Percentiles rank a stretch among this genome's conserved stretches.
These are phyloP conservation scores for Rhodotorula paludigena DNA, from an alignment of 768 basidiomycete genomes.

Conservation along the genomic window DNA sequence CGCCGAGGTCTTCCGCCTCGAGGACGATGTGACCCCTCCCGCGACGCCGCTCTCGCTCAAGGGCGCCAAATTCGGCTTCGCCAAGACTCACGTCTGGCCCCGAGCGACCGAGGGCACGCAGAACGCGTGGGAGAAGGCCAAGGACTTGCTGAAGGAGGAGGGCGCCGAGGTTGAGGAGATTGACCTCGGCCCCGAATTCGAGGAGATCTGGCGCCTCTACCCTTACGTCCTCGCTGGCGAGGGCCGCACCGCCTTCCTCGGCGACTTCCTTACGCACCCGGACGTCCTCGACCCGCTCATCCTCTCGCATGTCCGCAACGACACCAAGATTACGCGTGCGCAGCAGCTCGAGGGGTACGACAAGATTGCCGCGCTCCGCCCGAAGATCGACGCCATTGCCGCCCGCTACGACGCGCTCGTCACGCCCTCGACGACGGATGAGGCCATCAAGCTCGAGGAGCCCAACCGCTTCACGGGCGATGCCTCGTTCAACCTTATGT, in stretches of 20 bases:
- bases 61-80: constrained; percentile 41
- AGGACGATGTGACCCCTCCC: constrained; percentile 39
- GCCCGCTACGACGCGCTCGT: constrained; percentile 43
- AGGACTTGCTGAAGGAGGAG: constrained; percentile 37
- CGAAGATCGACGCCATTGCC: constrained; percentile 43
- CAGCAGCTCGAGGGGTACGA: constrained; percentile 43
- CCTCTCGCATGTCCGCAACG: constrained; percentile 41
- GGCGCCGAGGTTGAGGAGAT: constrained; percentile 44
- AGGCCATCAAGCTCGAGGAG: constrained; percentile 39
- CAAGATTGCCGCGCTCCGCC: constrained; percentile 41
- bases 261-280: constrained; percentile 40
- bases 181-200: constrained; percentile 43
- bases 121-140: constrained; percentile 39
- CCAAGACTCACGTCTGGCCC: constrained; percentile 39
- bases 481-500: constrained; percentile 42
- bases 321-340: constrained; percentile 25
- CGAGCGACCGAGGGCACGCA: constrained; percentile 27
- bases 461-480: constrained; percentile 40
- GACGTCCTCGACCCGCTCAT: constrained; percentile 37
- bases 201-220: constrained; percentile 23
- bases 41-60: constrained; percentile 36
- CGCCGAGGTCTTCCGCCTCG: constrained; percentile 38
- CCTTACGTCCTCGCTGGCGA: constrained; percentile 39
- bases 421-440: constrained; percentile 43
- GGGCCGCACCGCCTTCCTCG: constrained; percentile 41